Evolutionary conservation across 441 rosid genomes (phyloP), one percentile per base, ranked within the genome.

Genomic region (Corymbia citriodora): DNA sequence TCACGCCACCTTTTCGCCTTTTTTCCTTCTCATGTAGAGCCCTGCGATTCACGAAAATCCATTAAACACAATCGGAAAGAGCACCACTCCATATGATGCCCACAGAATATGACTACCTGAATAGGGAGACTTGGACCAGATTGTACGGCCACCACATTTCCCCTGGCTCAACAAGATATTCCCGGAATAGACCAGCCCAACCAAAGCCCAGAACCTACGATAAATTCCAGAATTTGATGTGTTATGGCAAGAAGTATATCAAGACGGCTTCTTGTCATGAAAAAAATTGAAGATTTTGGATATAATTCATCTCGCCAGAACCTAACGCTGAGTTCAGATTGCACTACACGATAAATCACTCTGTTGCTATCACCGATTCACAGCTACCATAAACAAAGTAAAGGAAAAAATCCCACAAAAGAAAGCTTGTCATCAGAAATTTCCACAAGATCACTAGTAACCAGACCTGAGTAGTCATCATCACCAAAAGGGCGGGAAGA

Each of bases 81-180:
- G 3, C 33, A 17, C 23, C 72, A 53, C 29, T 52, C 29, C 36
- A 53, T 50, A 31, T 57, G 16, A 54, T 25, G 48, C 53, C 9
- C 55, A 57, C 50, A 14, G 54, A 83, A 25, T 25, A 87, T 10
- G 57, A 50, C 49, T 92, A 97, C 99, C 97, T 94, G 93, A 97
- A 97, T 90, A 97, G 91, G 23, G 98, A 97, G 92, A 97, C 99
- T 87, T 95, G 97, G 85, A 97, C 97, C 52, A 97, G 93, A 91
- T 95, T 95, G 89, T 87, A 57, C 0, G 99, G 98, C 99, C 99
- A 96, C 99, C 99, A 97, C 98, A 97, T 96, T 55, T 95, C 98
- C 54, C 94, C 96, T 10, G 99, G 97, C 93, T 97, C 98, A 17
- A 97, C 96, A 4, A 97, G 94, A 89, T 95, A 96, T 91, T 93